These are phyloP conservation scores for Escallonia rubra DNA, from an alignment of 129 eudicot species.

Conservation along the genomic window DNA sequence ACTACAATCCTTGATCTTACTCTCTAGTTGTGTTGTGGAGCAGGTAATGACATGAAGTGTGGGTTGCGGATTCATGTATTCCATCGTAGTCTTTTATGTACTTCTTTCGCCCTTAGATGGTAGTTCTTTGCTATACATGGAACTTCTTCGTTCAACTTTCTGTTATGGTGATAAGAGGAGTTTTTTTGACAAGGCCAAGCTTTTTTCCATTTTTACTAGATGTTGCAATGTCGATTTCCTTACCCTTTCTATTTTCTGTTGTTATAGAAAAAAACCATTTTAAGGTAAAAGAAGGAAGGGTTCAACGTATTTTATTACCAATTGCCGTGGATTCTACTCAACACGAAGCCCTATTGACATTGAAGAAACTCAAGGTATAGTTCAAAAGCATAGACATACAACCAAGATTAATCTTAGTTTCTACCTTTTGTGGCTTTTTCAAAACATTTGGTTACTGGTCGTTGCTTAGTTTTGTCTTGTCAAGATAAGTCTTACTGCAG, in stretches of 20 bases:
- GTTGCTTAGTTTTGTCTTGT: neutral
- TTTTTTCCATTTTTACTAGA: too few species aligned
- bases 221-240: neutral
- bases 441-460: neutral
- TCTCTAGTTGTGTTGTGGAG: too few species aligned
- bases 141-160: too few species aligned
- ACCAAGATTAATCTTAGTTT: neutral
- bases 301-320: slow-evolving; percentile 50
- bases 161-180: too few species aligned
- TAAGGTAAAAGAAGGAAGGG: slow-evolving; percentile 34
- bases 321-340: slow-evolving; percentile 69
- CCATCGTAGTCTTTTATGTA: too few species aligned
- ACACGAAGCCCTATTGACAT: slow-evolving; percentile 56
- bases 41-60: too few species aligned
- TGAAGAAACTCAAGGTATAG: slow-evolving; percentile 86
- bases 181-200: too few species aligned
- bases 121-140: too few species aligned
- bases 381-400: slow-evolving; percentile 12
- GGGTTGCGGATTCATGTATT: too few species aligned
- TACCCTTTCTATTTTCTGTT: neutral
- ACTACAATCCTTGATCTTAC: too few species aligned
- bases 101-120: too few species aligned
- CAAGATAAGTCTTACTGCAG: neutral
- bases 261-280: slow-evolving; percentile 23
- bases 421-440: neutral